These are phyloP conservation scores for Boletus austroedulis DNA, from an alignment of 1,284 basidiomycete species.

Conservation along the genomic window DNA sequence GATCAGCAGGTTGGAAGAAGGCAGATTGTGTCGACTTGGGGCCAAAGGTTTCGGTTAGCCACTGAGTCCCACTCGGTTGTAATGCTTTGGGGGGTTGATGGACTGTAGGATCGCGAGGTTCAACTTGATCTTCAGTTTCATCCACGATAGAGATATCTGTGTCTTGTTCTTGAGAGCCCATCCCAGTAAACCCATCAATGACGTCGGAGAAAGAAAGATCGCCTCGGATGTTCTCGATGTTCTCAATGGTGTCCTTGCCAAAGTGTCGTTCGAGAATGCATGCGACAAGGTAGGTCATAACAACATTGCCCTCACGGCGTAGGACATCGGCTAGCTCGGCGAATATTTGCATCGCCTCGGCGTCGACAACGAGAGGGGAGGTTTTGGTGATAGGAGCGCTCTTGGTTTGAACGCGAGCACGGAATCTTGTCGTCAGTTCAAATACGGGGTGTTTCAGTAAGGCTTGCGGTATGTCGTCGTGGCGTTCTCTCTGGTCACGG, in stretches of 20 bases:
- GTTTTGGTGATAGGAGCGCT: constrained; percentile 75
- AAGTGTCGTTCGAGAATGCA: constrained; percentile 72
- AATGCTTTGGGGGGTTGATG: constrained; percentile 14
- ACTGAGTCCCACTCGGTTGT: constrained; percentile 39
- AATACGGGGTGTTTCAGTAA: constrained; percentile 77
- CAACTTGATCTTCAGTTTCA: constrained; percentile 28
- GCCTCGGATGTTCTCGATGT: constrained; percentile 72
- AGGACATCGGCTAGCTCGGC: constrained; percentile 55
- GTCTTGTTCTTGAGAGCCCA: constrained; percentile 25
- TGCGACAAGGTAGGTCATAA: constrained; percentile 74
- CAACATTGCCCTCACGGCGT: constrained; percentile 53
- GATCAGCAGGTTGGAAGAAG: constrained; percentile 6
- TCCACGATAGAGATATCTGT: constrained; percentile 27
- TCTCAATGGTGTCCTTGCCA: constrained; percentile 68
- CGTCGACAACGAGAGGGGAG: constrained; percentile 57
- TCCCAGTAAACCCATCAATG: constrained; percentile 68
- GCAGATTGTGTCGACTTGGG: constrained; percentile 29
- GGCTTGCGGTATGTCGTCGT: constrained; percentile 74
- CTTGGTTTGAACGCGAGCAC: constrained; percentile 75
- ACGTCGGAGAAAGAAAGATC: constrained; percentile 63
- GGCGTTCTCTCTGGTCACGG: constrained; percentile 77
- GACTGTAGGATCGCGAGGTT: not conserved
- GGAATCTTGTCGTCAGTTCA: constrained; percentile 78
- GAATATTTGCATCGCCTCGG: constrained; percentile 65
- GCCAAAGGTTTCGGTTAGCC: constrained; percentile 41